Percentiles rank a stretch among this genome's conserved stretches.
Conservation (phyloP, 495 filamentous ascomycete species). For the Hypoxylon subgilvum region DNA sequence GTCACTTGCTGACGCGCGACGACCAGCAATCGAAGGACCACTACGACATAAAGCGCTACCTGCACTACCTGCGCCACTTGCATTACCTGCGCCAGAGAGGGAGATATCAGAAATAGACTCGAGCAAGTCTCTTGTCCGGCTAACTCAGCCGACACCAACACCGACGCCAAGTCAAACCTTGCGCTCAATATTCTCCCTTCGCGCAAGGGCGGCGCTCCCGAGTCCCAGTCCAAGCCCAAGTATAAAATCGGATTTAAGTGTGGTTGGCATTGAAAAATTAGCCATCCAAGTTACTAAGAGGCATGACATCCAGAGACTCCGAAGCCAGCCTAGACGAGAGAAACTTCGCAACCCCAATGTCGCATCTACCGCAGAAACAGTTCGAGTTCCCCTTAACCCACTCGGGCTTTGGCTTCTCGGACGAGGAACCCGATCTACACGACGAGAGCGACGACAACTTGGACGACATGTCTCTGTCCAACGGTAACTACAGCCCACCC, state of each 20-base stretch:
- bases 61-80: conserved; percentile 36
- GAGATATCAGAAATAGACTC: conserved; percentile 37
- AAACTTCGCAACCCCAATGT: conserved; percentile 67
- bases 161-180: conserved; percentile 28
- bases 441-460: conserved; percentile 58
- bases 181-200: conserved; percentile 40
- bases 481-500: conserved; percentile 62
- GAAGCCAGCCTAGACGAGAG: conserved; percentile 41
- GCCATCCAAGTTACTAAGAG: conserved; percentile 6
- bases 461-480: conserved; percentile 48
- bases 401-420: conserved; percentile 72
- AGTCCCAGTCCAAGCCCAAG: conserved; percentile 2
- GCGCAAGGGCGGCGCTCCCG: conserved; percentile 31
- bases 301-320: conserved; percentile 36
- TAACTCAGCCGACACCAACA: conserved; percentile 19
- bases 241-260: background rate
- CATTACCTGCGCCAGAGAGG: conserved; percentile 32
- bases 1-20: background rate
- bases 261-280: conserved; percentile 7
- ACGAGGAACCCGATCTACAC: conserved; percentile 54
- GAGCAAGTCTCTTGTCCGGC: conserved; percentile 41
- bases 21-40: conserved; percentile 20
- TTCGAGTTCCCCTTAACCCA: conserved; percentile 73
- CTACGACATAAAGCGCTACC: conserved; percentile 30
- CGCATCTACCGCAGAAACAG: conserved; percentile 48